Percentiles rank a stretch among this genome's conserved stretches.
These are phyloP conservation scores for Colletotrichum sp. DNA, from an alignment of 2,329 filamentous ascomycete genomes.

Conservation along the genomic window DNA sequence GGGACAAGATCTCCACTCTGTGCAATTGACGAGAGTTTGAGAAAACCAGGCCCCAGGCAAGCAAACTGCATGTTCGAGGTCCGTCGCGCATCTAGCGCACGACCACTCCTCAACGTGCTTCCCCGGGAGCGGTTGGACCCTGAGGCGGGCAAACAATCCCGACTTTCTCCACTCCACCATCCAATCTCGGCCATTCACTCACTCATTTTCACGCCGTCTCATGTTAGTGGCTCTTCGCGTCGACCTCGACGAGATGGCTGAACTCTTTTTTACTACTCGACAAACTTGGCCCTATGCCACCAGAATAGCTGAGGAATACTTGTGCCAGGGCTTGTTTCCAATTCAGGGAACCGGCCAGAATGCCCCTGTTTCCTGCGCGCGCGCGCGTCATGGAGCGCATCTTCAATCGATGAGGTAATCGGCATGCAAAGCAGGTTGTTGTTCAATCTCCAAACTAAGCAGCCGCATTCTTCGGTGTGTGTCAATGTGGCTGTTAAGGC, in stretches of 20 bases:
- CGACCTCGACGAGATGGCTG: background rate
- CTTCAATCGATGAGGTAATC: background rate
- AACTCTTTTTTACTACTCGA: background rate
- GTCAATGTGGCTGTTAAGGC: background rate
- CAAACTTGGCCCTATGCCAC: background rate
- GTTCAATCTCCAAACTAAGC: background rate
- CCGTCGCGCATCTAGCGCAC: background rate
- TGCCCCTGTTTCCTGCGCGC: background rate
- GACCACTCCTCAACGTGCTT: background rate
- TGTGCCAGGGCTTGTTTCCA: background rate
- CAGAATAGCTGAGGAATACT: background rate
- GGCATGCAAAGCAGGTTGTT: background rate
- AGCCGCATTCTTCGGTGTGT: background rate
- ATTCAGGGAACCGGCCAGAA: background rate
- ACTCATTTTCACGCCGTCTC: slow-evolving; percentile 12
- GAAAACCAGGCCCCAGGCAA: background rate
- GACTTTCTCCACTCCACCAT: background rate
- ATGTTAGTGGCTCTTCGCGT: slow-evolving; percentile 2
- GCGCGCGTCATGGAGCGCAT: background rate
- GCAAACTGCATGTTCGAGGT: background rate
- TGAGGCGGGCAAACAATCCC: slow-evolving; percentile 11
- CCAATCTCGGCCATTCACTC: background rate
- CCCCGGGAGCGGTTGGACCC: slow-evolving; percentile 10
- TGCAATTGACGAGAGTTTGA: background rate
- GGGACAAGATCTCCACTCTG: background rate